Evolutionary conservation across 129 eudicot genomes (phyloP).

Genomic region (Artemisia annua): DNA sequence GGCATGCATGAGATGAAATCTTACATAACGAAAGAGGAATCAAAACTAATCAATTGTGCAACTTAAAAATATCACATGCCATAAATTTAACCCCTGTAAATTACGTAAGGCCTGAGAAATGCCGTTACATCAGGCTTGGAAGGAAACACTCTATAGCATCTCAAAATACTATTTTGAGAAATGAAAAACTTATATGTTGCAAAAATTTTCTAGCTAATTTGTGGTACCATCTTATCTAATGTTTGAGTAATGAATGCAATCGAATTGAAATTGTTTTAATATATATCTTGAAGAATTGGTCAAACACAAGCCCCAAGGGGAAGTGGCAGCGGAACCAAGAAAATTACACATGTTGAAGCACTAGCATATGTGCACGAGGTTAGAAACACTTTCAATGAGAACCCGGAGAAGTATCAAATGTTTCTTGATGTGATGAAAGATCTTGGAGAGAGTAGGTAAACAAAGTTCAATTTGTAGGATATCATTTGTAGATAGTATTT

Average conservation of each 20-base stretch:
- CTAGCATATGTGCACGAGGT: slow-evolving; percentile 82
- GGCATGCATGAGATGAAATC: neutral
- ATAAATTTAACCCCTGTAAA: neutral
- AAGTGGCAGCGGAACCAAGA: slow-evolving; percentile 34
- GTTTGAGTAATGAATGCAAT: neutral
- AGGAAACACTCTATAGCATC: too few species aligned
- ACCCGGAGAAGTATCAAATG: slow-evolving; percentile 74
- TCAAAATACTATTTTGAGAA: too few species aligned
- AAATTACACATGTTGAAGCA: slow-evolving; percentile 70
- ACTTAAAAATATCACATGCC: neutral
- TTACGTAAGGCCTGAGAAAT: neutral
- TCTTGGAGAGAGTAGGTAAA: slow-evolving; percentile 45
- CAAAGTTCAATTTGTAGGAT: slow-evolving; percentile 4
- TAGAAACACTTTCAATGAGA: slow-evolving; percentile 83
- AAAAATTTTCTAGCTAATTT: too few species aligned
- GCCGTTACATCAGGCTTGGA: neutral
- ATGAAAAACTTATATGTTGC: neutral
- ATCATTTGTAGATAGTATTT: neutral
- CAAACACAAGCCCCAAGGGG: slow-evolving; percentile 62
- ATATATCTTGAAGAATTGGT: slow-evolving; percentile 51
- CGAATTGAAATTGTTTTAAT: neutral
- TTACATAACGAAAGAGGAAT: slow-evolving; percentile 13
- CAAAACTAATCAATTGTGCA: neutral
- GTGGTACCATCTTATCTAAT: neutral
- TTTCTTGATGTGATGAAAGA: slow-evolving; percentile 87